phyloP scores from a whole-genome alignment of 1,284 basidiomycete species.

The Mycosarcoma mackinlayi region DNA sequence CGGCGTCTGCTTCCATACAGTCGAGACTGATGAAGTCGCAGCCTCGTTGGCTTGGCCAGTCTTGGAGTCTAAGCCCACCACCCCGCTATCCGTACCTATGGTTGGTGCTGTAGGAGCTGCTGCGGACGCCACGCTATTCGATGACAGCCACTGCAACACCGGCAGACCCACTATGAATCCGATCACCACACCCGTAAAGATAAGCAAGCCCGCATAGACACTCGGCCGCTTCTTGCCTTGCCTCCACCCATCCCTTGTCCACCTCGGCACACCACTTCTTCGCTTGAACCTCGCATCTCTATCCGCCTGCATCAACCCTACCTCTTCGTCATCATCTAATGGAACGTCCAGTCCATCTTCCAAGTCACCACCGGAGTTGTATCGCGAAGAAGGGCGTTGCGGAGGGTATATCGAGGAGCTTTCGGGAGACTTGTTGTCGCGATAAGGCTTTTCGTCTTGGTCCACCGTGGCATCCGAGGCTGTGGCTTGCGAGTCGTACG shows the following conservation, averaged over 20 bases:
- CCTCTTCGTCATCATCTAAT: conserved; percentile 54
- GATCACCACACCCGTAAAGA: conserved; percentile 37
- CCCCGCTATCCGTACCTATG: no score
- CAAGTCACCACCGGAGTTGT: conserved; percentile 5
- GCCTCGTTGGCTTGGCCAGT: no score
- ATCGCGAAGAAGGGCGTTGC: conserved; percentile 1
- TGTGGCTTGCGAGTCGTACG: conserved; percentile 49
- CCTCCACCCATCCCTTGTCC: not conserved
- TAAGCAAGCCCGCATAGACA: conserved; percentile 20
- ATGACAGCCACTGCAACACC: conserved; percentile 47
- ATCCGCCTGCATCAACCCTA: conserved; percentile 53
- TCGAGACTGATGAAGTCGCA: not conserved
- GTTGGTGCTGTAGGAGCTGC: not conserved
- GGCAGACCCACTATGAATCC: conserved; percentile 41
- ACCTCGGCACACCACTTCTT: not conserved
- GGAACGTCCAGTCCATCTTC: conserved; percentile 10
- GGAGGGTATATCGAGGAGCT: conserved; percentile 8
- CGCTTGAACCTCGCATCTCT: conserved; percentile 7
- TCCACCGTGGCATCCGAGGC: conserved; percentile 51
- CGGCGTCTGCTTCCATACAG: conserved; percentile 26
- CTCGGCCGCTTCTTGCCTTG: conserved; percentile 3
- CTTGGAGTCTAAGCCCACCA: no score
- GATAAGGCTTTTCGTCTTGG: conserved; percentile 26
- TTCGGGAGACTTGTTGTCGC: conserved; percentile 9
- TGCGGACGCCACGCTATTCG: not conserved